Base-by-base conservation (phyloP, 2,329 filamentous ascomycete genomes). In the Ophiostoma ips region DNA sequence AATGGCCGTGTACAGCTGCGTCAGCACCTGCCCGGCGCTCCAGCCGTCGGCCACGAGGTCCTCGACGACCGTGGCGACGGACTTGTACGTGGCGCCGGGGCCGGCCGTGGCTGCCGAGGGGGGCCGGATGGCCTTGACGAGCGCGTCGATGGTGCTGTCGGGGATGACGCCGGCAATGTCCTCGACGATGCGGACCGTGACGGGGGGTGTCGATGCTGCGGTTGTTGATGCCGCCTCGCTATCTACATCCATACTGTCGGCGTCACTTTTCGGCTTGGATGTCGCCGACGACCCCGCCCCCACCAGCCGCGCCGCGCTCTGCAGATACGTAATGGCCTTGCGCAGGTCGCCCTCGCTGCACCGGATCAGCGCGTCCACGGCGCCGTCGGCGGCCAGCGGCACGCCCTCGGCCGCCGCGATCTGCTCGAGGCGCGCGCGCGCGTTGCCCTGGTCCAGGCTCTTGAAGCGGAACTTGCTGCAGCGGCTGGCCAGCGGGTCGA, bases 401-500 rank as follows among this genome's bases (percentile, higher is more conserved):
- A 99, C 83, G 1, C 79, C 79, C 65, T 98, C 92, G 41, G 81
- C 72, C 49, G 71, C 68, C 1, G 92, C 88, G 66, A 99, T 98
- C 49, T 88, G 79, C 59, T 84, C 78, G 12, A 99, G 68, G 50
- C 94, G 73, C 60, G 75, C 78, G 58, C 80, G 82, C 8, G 92
- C 87, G 61, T 94, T 94, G 8, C 77, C 79, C 60, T 89, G 84
- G 63, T 95, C 90, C 55, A 98, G 70, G 56, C 85, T 87, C 77
- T 98, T 98, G 76, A 98, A 99, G 31, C 92, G 76, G 64, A 98
- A 98, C 68, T 98, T 98, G 66, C 82, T 88, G 70, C 92, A 99
- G 59, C 92, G 77, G 64, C 81, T 88, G 1, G 92, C 92, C 19
- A 99, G 70, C 7, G 92, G 94, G 63, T 98, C 92, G 60, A 98